Evolutionary conservation across 2,329 filamentous ascomycete genomes (phyloP).

Genomic region (Fusarium pseudocircinatum): DNA sequence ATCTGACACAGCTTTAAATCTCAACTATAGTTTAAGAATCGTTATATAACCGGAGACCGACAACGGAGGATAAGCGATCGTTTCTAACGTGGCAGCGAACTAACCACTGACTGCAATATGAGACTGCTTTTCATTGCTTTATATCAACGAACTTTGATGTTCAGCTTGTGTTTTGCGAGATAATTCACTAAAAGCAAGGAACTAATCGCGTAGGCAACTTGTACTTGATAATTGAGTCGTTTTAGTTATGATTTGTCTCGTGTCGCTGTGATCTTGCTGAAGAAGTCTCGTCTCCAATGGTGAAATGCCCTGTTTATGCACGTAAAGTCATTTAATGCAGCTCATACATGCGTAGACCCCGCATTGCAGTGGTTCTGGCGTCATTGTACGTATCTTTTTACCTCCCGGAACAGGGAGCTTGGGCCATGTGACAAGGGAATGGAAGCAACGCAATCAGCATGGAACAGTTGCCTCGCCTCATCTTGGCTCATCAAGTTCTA

Average conservation of each 20-base stretch:
- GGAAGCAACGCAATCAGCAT: constrained; percentile 10
- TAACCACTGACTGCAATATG: constrained; percentile 24
- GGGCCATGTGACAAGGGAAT: constrained; percentile 39
- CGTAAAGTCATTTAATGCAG: constrained; percentile 19
- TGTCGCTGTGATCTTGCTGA: background rate
- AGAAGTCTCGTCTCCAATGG: background rate
- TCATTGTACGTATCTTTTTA: constrained; percentile 31
- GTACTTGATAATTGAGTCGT: constrained; percentile 30
- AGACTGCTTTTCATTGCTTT: constrained; percentile 13
- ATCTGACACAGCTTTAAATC: constrained; percentile 19
- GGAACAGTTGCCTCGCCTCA: constrained; percentile 19
- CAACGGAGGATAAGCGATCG: constrained; percentile 8
- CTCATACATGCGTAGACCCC: constrained; percentile 36
- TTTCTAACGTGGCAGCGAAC: constrained; percentile 30
- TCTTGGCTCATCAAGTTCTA: constrained; percentile 16
- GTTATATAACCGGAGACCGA: background rate
- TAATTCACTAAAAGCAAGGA: constrained; percentile 21
- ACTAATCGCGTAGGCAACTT: constrained; percentile 44
- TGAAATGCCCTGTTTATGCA: constrained; percentile 29
- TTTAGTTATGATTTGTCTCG: constrained; percentile 2
- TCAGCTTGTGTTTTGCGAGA: constrained; percentile 19
- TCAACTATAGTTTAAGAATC: constrained; percentile 4
- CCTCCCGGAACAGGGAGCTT: constrained; percentile 33
- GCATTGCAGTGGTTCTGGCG: constrained; percentile 28
- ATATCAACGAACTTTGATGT: constrained; percentile 6